phyloP scores from a whole-genome alignment of 805 yeast species.

The Metschnikowia colocasiae region DNA sequence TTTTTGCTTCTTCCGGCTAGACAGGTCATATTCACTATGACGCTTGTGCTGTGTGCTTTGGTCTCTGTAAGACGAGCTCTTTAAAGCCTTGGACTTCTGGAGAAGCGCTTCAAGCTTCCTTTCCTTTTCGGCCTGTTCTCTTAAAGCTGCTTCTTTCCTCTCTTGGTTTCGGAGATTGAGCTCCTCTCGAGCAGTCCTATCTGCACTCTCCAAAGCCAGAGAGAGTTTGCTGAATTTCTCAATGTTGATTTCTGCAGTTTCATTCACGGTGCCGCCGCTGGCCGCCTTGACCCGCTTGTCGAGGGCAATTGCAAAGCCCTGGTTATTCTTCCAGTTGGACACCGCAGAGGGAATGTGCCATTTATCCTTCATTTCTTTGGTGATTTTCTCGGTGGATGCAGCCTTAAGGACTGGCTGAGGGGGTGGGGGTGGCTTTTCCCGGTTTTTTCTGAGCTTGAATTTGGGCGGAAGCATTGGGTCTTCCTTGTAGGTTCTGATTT shows the following conservation, averaged over 20 bases:
- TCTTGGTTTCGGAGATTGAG: constrained; percentile 26
- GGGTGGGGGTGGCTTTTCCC: constrained; percentile 59
- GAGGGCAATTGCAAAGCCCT: constrained; percentile 78
- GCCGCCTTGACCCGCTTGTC: constrained; percentile 68
- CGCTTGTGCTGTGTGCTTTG: neutral
- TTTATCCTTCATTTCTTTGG: constrained; percentile 67
- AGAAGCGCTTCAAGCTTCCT: constrained; percentile 27
- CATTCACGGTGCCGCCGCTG: constrained; percentile 31
- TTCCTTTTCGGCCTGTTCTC: constrained; percentile 31
- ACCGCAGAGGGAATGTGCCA: constrained; percentile 92
- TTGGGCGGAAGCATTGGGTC: constrained; percentile 89
- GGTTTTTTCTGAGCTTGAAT: constrained; percentile 67
- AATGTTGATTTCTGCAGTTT: constrained; percentile 41
- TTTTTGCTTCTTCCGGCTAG: constrained; percentile 13
- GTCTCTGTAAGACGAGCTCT: constrained; percentile 5
- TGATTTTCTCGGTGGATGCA: constrained; percentile 45
- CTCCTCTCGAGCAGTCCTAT: constrained; percentile 27
- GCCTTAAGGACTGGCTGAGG: constrained; percentile 63
- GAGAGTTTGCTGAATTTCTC: constrained; percentile 61
- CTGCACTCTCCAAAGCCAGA: constrained; percentile 56
- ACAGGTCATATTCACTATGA: constrained; percentile 3
- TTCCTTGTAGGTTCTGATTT: constrained; percentile 60
- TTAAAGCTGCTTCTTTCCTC: constrained; percentile 21
- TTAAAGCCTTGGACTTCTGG: constrained; percentile 23
- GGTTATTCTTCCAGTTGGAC: constrained; percentile 93